Evolutionary conservation across 2,329 filamentous ascomycete genomes (phyloP).

Genomic region (Metarhizium guizhouense): DNA sequence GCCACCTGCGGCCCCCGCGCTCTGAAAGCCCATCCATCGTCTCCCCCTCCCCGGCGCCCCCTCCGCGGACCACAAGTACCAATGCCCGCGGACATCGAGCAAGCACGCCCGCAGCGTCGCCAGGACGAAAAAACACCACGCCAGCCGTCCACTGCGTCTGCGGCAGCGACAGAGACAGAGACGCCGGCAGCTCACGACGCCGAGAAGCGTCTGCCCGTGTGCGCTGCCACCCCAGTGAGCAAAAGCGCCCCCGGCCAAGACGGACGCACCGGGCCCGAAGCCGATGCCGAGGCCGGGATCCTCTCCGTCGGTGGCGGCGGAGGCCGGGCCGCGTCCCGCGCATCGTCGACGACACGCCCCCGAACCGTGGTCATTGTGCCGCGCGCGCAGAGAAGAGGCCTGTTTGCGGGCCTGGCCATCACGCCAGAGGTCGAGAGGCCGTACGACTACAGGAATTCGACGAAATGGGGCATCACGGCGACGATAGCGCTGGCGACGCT

Average conservation of each 20-base stretch:
- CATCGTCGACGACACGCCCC: slow-evolving; percentile 29
- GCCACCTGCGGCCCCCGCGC: too few species aligned
- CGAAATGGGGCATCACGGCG: slow-evolving; percentile 78
- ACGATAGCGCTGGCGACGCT: slow-evolving; percentile 70
- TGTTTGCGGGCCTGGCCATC: slow-evolving; percentile 61
- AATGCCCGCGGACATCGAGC: slow-evolving; percentile 3
- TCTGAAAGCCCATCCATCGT: background rate
- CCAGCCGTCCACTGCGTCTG: background rate
- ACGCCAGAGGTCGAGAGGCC: slow-evolving; percentile 74
- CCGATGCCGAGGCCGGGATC: background rate
- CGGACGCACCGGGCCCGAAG: background rate
- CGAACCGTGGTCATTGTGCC: slow-evolving; percentile 31
- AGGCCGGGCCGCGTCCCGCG: slow-evolving; percentile 19
- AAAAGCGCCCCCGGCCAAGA: background rate
- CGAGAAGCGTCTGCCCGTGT: background rate
- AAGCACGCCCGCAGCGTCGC: background rate
- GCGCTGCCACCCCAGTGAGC: background rate
- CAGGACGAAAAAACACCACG: slow-evolving; percentile 1
- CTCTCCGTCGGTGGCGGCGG: background rate
- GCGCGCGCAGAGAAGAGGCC: slow-evolving; percentile 50
- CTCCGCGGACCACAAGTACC: background rate
- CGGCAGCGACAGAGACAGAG: background rate
- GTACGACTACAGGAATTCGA: slow-evolving; percentile 60
- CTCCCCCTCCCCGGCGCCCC: too few species aligned
- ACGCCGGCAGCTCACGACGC: background rate